Evolutionary conservation across 2,329 filamentous ascomycete genomes (phyloP).

Genomic region (Colletotrichum plurivorum): DNA sequence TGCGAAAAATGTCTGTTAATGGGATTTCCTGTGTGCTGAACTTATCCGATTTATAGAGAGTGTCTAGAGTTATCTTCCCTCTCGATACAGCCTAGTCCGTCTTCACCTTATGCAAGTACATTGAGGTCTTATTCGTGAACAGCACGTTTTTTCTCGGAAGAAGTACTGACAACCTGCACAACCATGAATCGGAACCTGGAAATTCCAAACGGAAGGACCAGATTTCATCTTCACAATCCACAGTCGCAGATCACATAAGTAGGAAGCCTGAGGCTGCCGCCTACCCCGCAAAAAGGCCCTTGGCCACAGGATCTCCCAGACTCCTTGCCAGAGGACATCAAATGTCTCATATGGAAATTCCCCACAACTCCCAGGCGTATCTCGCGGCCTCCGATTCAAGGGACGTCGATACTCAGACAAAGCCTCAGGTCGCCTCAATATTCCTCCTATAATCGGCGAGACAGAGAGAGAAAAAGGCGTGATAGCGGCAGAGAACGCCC

Average conservation of each 20-base stretch:
- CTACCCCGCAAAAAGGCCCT: slow-evolving; percentile 5
- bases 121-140: too few relatives aligned
- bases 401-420: not conserved
- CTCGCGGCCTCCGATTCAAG: not conserved
- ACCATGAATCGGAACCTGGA: too few relatives aligned
- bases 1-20: too few relatives aligned
- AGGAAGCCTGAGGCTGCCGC: slow-evolving; percentile 8
- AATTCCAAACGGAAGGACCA: not conserved
- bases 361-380: not conserved
- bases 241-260: not conserved
- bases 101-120: too few relatives aligned
- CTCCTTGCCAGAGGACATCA: not conserved
- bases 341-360: not conserved
- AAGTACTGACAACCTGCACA: too few relatives aligned
- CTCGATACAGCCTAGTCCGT: too few relatives aligned
- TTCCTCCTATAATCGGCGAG: not conserved
- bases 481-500: not conserved
- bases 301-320: not conserved
- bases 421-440: slow-evolving; percentile 11
- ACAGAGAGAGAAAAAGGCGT: not conserved
- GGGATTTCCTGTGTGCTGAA: too few relatives aligned
- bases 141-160: too few relatives aligned
- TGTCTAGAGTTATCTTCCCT: too few relatives aligned
- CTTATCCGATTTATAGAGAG: too few relatives aligned
- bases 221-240: not conserved